A percentile compares a stretch with the other conserved stretches of the same genome.
phyloP scores from a whole-genome alignment of 331 rosid species.

The Ulmus americana region DNA sequence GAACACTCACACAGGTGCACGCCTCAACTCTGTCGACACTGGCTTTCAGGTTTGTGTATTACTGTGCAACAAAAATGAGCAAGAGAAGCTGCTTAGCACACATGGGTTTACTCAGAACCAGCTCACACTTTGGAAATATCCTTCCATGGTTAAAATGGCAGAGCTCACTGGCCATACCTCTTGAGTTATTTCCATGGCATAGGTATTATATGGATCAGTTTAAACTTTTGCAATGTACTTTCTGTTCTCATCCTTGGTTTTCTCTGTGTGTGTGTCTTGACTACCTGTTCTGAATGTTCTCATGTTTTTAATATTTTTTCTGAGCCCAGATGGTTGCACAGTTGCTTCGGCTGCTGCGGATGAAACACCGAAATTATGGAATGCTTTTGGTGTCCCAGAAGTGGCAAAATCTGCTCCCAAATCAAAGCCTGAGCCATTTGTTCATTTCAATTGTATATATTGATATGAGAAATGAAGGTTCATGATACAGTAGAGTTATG shows the following conservation, averaged over 20 bases:
- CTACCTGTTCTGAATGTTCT: too few species aligned
- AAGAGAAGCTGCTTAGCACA: conserved; percentile 56
- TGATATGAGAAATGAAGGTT: too few species aligned
- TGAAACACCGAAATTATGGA: conserved; percentile 52
- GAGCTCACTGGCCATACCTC: conserved; percentile 58
- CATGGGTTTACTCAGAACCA: conserved; percentile 53
- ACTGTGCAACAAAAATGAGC: conserved; percentile 53
- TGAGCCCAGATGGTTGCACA: conserved; percentile 57
- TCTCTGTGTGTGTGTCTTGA: too few species aligned
- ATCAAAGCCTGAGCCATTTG: too few species aligned
- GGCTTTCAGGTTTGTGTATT: conserved; percentile 52
- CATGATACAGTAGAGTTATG: too few species aligned
- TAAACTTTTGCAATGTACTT: too few species aligned
- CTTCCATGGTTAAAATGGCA: conserved; percentile 55
- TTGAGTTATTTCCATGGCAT: conserved; percentile 46
- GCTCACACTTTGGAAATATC: conserved; percentile 59
- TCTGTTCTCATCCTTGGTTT: too few species aligned
- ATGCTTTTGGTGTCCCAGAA: conserved; percentile 24
- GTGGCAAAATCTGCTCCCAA: too few species aligned
- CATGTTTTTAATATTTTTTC: not conserved
- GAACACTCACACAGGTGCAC: conserved; percentile 20
- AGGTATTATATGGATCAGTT: too few species aligned
- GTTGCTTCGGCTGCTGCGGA: conserved; percentile 54
- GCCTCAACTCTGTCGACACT: conserved; percentile 19
- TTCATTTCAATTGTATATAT: too few species aligned